These are phyloP conservation scores for Elongisporangium undulatum DNA, from an alignment of 352 stramenopile genomes.

Conservation along the genomic window DNA sequence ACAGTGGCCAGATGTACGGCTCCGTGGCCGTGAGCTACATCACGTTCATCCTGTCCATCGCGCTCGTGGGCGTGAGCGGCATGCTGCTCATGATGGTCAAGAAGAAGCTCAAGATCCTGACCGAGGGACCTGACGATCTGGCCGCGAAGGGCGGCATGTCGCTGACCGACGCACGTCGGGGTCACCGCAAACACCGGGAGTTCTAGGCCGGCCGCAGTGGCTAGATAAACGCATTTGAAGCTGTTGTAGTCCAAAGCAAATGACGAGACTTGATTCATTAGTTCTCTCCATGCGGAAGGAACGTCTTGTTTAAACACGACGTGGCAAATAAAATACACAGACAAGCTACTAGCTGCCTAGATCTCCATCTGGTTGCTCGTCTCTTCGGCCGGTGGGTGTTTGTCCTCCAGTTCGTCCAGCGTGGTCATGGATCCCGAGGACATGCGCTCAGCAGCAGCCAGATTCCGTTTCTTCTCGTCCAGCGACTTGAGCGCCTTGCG, in stretches of 20 bases:
- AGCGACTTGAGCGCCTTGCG: slow-evolving; percentile 61
- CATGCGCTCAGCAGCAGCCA: neutral
- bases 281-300: neutral
- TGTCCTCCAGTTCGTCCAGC: neutral
- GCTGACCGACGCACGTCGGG: neutral
- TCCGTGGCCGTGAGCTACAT: slow-evolving; percentile 74
- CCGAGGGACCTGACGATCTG: slow-evolving; percentile 20
- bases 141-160: neutral
- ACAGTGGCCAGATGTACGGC: slow-evolving; percentile 72
- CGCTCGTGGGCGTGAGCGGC: slow-evolving; percentile 57
- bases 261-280: neutral
- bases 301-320: neutral
- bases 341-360: neutral
- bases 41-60: slow-evolving; percentile 68
- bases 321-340: neutral
- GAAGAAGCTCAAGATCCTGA: slow-evolving; percentile 48
- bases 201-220: neutral
- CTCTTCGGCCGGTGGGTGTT: neutral
- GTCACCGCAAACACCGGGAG: neutral
- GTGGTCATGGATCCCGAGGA: neutral
- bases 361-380: neutral
- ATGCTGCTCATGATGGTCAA: slow-evolving; percentile 75
- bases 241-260: neutral
- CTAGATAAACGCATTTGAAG: neutral
- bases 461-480: slow-evolving; percentile 27